A percentile compares a stretch with the other conserved stretches of the same genome.
phyloP scores from a whole-genome alignment of 2,329 filamentous ascomycete genomes.

The Ophiostoma montium region DNA sequence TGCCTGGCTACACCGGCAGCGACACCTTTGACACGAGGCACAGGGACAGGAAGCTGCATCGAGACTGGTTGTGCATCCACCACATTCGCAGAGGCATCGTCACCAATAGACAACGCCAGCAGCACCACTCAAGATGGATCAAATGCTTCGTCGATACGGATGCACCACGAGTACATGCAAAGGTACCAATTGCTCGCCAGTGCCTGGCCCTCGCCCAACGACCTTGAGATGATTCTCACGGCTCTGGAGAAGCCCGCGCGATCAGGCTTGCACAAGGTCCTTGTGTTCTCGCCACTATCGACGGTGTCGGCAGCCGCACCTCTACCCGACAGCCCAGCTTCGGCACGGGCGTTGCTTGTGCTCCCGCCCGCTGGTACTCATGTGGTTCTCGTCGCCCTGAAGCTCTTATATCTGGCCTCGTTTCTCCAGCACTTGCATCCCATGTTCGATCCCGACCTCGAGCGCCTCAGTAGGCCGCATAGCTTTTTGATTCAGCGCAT shows the following conservation, averaged over 20 bases:
- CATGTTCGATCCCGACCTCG: conserved; percentile 3
- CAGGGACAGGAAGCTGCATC: neutral
- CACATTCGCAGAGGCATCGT: neutral
- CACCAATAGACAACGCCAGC: neutral
- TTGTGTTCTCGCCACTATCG: conserved; percentile 4
- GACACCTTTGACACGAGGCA: neutral
- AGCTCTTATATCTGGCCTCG: conserved; percentile 20
- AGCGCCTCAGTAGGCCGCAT: neutral
- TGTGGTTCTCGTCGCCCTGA: conserved; percentile 22
- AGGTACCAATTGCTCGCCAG: conserved; percentile 3
- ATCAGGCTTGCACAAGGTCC: neutral
- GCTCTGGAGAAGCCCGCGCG: neutral
- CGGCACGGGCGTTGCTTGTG: neutral
- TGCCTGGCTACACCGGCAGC: neutral
- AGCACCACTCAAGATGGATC: neutral
- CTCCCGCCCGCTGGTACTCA: conserved; percentile 11
- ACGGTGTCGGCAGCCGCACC: conserved; percentile 2
- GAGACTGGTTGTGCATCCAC: neutral
- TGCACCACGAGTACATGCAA: conserved; percentile 5
- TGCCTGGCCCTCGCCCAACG: conserved; percentile 4
- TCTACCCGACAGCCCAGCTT: neutral
- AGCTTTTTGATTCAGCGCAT: conserved; percentile 4
- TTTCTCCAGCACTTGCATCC: conserved; percentile 18
- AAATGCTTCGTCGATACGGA: neutral
- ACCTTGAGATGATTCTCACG: neutral